Evolutionary conservation across 2,329 filamentous ascomycete genomes (phyloP).

Genomic region (Gnomoniopsis sp.): DNA sequence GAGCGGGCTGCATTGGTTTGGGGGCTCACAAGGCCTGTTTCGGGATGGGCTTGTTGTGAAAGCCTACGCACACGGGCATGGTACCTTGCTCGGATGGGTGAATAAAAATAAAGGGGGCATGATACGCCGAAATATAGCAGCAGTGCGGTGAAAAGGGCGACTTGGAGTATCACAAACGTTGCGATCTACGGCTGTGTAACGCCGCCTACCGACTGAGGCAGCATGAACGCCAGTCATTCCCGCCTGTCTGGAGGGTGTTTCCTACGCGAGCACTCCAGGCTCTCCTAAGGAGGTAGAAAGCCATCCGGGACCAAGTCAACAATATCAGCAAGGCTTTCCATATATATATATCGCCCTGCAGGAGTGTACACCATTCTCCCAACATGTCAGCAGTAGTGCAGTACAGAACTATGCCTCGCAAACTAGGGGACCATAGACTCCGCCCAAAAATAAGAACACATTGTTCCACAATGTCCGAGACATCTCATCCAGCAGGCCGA

Average conservation of each 20-base stretch:
- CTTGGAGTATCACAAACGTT: not conserved
- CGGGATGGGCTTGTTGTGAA: not conserved
- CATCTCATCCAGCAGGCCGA: constrained; percentile 2
- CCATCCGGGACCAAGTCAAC: too few relatives aligned
- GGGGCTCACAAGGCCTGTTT: too few relatives aligned
- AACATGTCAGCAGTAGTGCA: too few relatives aligned
- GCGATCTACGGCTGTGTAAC: not conserved
- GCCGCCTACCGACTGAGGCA: not conserved
- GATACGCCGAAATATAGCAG: not conserved
- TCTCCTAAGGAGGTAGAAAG: too few relatives aligned
- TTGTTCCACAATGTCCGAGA: not conserved
- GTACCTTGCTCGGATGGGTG: too few relatives aligned
- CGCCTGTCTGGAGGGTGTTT: not conserved
- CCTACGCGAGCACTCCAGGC: too few relatives aligned
- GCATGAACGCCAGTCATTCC: not conserved
- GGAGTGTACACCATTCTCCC: too few relatives aligned
- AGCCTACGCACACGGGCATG: not conserved
- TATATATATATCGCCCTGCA: too few relatives aligned
- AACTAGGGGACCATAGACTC: not conserved
- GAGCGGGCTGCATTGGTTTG: too few relatives aligned
- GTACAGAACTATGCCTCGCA: not conserved
- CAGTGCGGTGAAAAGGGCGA: not conserved
- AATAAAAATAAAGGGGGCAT: too few relatives aligned
- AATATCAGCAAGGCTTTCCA: too few relatives aligned
- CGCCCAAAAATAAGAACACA: not conserved